Conservation (phyloP, 805 yeast genomes). For the Komagataella populi region DNA sequence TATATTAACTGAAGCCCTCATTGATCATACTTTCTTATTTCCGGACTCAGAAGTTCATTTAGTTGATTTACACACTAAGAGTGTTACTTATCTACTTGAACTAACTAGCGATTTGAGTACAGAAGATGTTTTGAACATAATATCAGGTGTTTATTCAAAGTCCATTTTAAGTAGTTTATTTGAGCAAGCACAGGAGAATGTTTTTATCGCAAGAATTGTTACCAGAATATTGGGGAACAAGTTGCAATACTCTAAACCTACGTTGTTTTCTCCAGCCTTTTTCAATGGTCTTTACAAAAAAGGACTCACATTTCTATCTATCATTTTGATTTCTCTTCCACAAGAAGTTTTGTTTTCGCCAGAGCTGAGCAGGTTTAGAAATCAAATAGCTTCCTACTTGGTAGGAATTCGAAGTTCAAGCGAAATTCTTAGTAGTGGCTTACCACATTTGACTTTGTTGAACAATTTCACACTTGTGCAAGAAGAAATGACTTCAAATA, state of each 20-base stretch:
- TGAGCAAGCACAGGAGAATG: not conserved
- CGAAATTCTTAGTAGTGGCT: conserved; percentile 28
- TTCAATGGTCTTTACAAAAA: not conserved
- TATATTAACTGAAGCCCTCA: not conserved
- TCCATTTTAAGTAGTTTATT: not conserved
- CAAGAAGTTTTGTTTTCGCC: conserved; percentile 30
- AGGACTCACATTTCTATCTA: not conserved
- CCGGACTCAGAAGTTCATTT: not conserved
- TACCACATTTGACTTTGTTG: conserved; percentile 33
- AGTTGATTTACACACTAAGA: not conserved
- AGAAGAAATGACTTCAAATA: conserved; percentile 11
- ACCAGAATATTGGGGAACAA: conserved; percentile 16
- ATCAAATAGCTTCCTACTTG: conserved; percentile 47
- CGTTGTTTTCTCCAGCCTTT: not conserved
- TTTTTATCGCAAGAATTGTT: conserved; percentile 17
- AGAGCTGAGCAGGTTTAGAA: conserved; percentile 46
- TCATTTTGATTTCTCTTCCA: not conserved
- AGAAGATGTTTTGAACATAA: not conserved
- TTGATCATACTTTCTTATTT: not conserved
- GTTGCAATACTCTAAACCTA: conserved; percentile 10
- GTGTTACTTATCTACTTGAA: not conserved
- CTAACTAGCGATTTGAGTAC: not conserved
- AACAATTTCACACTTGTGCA: conserved; percentile 25
- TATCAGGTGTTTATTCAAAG: not conserved
- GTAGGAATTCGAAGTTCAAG: conserved; percentile 32